Evolutionary conservation across 441 rosid species (phyloP).

Genomic region (Syzygium malaccense): DNA sequence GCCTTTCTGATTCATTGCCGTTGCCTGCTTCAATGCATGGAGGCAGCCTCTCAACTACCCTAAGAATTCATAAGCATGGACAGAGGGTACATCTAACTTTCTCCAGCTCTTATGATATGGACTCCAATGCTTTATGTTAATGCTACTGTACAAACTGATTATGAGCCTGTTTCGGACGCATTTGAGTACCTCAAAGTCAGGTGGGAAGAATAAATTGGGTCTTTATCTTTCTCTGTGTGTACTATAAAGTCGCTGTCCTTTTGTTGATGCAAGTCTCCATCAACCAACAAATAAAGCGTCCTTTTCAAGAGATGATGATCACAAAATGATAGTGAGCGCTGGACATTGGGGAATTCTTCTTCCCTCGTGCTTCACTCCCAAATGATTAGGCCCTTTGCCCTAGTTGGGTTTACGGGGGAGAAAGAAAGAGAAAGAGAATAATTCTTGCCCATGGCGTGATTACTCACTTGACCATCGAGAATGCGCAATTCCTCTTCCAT

Average conservation of each 20-base stretch:
- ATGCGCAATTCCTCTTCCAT: neutral
- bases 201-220: neutral
- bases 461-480: neutral
- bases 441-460: neutral
- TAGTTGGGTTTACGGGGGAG: constrained; percentile 3
- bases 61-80: neutral
- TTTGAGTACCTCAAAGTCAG: neutral
- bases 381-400: constrained; percentile 29
- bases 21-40: neutral
- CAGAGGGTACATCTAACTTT: neutral
- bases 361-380: constrained; percentile 22
- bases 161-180: neutral
- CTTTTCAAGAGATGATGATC: constrained; percentile 38
- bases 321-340: constrained; percentile 24
- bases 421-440: neutral
- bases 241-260: neutral
- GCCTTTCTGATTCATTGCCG: neutral
- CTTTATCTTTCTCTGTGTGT: neutral
- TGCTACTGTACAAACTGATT: neutral
- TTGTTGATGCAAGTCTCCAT: constrained; percentile 3
- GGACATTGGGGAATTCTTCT: constrained; percentile 16
- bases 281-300: constrained; percentile 30
- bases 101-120: neutral
- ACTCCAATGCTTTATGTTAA: neutral
- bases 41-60: neutral